Base-by-base conservation (phyloP, 345 rosid species). In the Arabis alpina region DNA sequence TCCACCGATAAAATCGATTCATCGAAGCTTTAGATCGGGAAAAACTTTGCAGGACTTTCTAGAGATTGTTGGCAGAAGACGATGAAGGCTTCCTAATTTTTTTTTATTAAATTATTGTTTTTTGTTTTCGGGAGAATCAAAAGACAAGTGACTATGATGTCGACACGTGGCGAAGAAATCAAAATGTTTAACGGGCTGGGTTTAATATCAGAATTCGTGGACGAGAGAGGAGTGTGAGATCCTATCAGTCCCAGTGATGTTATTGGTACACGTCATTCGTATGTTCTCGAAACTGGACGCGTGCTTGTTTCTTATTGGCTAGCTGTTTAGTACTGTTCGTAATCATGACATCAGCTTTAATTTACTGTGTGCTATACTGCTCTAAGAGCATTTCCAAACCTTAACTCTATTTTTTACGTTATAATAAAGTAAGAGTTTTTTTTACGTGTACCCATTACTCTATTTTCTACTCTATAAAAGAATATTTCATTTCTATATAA, bases 161-260 rank as follows among this genome's bases (percentile, higher is more conserved):
- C 23, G 86, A 82, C 96, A 86, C 93, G 91, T 87, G 90, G 75
- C 81, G 15, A 11, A 47, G 15, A 61, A 82, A 81, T 86, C 87
- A 65, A 78, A 54, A 56, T 75, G 64, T 55, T 58, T n/a, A 70
- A 66, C 72, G 76, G 52, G 72, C 60, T 55, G 76, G 12, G 36
- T 80, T 56, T 43, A 74, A 83, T 74, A 84, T 84, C 96, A 80
- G 75, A 87, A 86, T 70, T 91, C 82, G 96, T 91, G 97, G 97
- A 82, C 81, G 92, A 86, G 93, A 86, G 58, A 24, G 64, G 59
- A 77, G 47, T 69, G 74, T 77, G 78, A 69, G 87, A 87, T 89
- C 89, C 91, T 85, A 91, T 91, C 97, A 86, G 80, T 91, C 86
- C 79, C 87, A 8, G 30, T 19, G 14, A 23, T 23, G 5, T 49